phyloP scores from a whole-genome alignment of 1,284 basidiomycete species.

The Flammula alnicola region DNA sequence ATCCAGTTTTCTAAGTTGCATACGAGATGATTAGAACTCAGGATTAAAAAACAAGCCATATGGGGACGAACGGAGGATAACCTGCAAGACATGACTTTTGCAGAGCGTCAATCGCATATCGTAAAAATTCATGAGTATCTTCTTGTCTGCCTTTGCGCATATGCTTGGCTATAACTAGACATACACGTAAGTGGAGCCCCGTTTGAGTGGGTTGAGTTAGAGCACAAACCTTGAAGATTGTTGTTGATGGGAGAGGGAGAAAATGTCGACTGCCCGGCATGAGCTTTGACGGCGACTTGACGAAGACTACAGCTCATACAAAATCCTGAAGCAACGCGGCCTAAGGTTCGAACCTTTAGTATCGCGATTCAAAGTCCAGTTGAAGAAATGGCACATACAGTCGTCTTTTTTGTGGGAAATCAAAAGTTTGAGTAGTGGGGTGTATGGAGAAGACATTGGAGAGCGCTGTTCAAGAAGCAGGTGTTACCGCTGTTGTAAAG shows the following conservation, averaged over 20 bases:
- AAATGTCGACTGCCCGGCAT: slow-evolving; percentile 51
- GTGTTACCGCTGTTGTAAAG: slow-evolving; percentile 94
- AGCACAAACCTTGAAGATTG: slow-evolving; percentile 68
- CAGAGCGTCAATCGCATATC: slow-evolving; percentile 91
- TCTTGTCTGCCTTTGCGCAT: slow-evolving; percentile 94
- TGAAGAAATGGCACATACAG: slow-evolving; percentile 45
- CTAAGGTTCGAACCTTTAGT: slow-evolving; percentile 39
- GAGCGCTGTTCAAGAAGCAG: slow-evolving; percentile 95
- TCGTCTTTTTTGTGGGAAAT: slow-evolving; percentile 56
- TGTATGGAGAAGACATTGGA: slow-evolving; percentile 95
- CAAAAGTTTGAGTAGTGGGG: slow-evolving; percentile 84
- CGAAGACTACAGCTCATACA: slow-evolving; percentile 82
- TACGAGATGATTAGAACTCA: slow-evolving; percentile 12
- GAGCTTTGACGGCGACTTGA: slow-evolving; percentile 55
- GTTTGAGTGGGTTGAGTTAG: not conserved
- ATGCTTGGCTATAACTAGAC: slow-evolving; percentile 86
- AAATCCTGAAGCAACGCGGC: slow-evolving; percentile 60
- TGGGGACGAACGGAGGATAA: slow-evolving; percentile 64
- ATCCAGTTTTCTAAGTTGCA: slow-evolving; percentile 70
- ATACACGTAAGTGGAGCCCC: slow-evolving; percentile 6
- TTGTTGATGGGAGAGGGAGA: slow-evolving; percentile 66
- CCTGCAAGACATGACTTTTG: slow-evolving; percentile 86
- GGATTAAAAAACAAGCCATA: slow-evolving; percentile 2
- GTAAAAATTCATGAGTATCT: slow-evolving; percentile 97
- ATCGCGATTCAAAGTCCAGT: not conserved